Percentiles rank a stretch among this genome's conserved stretches.
Conservation (phyloP, 2,329 filamentous ascomycete genomes). For the Phaeomoniella chlamydospora region DNA sequence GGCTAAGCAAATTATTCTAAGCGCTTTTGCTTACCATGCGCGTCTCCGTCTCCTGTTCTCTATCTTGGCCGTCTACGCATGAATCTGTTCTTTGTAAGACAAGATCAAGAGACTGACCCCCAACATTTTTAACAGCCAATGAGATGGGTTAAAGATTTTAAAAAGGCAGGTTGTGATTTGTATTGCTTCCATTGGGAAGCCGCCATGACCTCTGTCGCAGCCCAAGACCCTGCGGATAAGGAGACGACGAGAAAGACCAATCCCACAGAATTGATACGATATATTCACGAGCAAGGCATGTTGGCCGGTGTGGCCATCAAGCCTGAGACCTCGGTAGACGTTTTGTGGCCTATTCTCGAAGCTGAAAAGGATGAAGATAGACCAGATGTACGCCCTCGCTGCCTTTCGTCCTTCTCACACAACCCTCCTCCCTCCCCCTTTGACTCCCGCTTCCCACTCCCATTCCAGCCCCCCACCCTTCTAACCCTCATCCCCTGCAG, state of each 20-base stretch:
- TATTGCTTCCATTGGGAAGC: slow-evolving; percentile 99
- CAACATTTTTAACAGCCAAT: too few relatives aligned
- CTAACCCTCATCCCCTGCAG: slow-evolving; percentile 28
- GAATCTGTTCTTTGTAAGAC: too few relatives aligned
- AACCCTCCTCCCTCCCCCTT: slow-evolving; percentile 1
- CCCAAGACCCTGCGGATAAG: slow-evolving; percentile 58
- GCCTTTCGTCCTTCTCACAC: slow-evolving; percentile 1
- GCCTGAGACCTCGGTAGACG: slow-evolving; percentile 77
- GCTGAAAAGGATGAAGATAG: slow-evolving; percentile 56
- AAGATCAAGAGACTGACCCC: too few relatives aligned
- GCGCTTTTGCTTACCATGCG: too few relatives aligned
- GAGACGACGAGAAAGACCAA: slow-evolving; percentile 56
- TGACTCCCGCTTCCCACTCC: slow-evolving; percentile 1
- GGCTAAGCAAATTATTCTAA: too few relatives aligned
- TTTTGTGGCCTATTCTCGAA: slow-evolving; percentile 81
- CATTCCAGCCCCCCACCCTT: slow-evolving; percentile 7
- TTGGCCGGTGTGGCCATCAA: slow-evolving; percentile 92
- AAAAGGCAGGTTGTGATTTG: slow-evolving; percentile 87
- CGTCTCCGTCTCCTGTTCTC: too few relatives aligned
- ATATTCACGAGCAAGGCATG: slow-evolving; percentile 80
- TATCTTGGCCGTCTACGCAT: too few relatives aligned
- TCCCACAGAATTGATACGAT: slow-evolving; percentile 72
- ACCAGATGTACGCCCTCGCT: slow-evolving; percentile 59
- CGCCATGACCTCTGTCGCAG: slow-evolving; percentile 67
- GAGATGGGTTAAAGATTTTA: slow-evolving; percentile 94